Evolutionary conservation across 2,329 filamentous ascomycete species (phyloP), one percentile per base, ranked within the genome.

Genomic region (Geosmithia flava): DNA sequence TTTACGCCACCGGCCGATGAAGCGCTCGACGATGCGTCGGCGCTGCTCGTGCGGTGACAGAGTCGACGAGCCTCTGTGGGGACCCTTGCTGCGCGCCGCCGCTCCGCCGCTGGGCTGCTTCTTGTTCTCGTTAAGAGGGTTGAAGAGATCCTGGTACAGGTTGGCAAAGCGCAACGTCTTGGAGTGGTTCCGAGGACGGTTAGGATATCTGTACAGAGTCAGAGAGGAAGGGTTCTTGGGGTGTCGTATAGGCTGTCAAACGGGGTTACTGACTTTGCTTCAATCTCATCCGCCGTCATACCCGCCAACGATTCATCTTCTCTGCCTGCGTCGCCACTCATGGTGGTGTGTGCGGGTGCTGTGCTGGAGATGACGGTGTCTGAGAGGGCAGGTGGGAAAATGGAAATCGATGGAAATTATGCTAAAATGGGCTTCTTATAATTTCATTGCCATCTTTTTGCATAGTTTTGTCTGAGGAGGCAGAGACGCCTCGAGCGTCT

Each of bases 1-100:
- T 49, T 80, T 80, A 40, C 90, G 80, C 93, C 93, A 98, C 62
- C 80, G 76, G 15, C 78, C 76, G 55, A 98, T 87, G 68, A 95
- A 98, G 7, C 83, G 75, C 48, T 90, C 80, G 53, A 98, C 88
- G 54, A 96, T 85, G 56, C 81, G 79, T 1, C 85, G 78, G 39
- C 88, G 80, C 52, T 85, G 77, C 61, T 96, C 89, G 54, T 91
- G 80, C 0, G 87, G 83, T 3, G 81, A 82, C 8, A 80, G 69
- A 47, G 76, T 79, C 5, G 66, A 69, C 5, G 66, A 69, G 8
- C 69, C 65, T 8, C 81, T 78, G 53, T 80, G 70, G 1, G 78
- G 76, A 0, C 80, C 83, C 49, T 69, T 66, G 60, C 81, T 85
- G 8, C 71, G 63, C 1, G 70, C 69, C 3, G 72, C 70, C 0